Conservation (phyloP, 495 filamentous ascomycete genomes). For the Chaetomium tenue region DNA sequence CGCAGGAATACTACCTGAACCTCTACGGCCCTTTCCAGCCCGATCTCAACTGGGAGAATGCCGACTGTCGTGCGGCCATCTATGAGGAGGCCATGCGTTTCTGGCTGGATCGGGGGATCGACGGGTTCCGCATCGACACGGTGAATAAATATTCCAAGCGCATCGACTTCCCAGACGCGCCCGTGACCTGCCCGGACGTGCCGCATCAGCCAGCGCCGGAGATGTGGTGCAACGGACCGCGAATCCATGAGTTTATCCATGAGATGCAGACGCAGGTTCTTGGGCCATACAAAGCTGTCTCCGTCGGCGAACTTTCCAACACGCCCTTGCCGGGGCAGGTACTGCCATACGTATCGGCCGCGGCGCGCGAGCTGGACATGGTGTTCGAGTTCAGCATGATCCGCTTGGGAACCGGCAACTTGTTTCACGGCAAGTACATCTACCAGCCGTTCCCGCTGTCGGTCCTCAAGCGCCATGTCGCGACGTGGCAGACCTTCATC, state of each 20-base stretch:
- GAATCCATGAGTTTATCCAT: slow-evolving; percentile 60
- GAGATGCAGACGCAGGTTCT: slow-evolving; percentile 56
- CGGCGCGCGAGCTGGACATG: slow-evolving; percentile 62
- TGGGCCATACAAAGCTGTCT: slow-evolving; percentile 59
- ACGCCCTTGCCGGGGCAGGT: slow-evolving; percentile 54
- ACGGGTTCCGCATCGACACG: slow-evolving; percentile 67
- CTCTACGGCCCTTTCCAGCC: slow-evolving; percentile 61
- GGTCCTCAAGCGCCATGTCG: slow-evolving; percentile 53
- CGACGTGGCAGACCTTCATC: slow-evolving; percentile 60
- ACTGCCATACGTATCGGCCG: slow-evolving; percentile 52
- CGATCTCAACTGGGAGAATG: slow-evolving; percentile 70
- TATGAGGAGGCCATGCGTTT: slow-evolving; percentile 59
- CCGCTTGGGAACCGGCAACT: slow-evolving; percentile 53
- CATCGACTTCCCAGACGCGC: slow-evolving; percentile 56
- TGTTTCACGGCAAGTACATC: slow-evolving; percentile 24
- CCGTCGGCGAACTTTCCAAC: slow-evolving; percentile 65
- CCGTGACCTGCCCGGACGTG: slow-evolving; percentile 43
- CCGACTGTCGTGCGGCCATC: slow-evolving; percentile 56
- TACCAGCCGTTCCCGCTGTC: slow-evolving; percentile 43
- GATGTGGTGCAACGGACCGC: slow-evolving; percentile 60
- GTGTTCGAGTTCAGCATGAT: slow-evolving; percentile 64
- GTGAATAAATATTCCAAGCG: slow-evolving; percentile 66
- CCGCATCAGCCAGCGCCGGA: slow-evolving; percentile 44
- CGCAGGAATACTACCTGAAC: slow-evolving; percentile 66
- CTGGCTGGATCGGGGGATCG: slow-evolving; percentile 62